phyloP scores from a whole-genome alignment of 768 basidiomycete species.

The Mycena chlorophos region DNA sequence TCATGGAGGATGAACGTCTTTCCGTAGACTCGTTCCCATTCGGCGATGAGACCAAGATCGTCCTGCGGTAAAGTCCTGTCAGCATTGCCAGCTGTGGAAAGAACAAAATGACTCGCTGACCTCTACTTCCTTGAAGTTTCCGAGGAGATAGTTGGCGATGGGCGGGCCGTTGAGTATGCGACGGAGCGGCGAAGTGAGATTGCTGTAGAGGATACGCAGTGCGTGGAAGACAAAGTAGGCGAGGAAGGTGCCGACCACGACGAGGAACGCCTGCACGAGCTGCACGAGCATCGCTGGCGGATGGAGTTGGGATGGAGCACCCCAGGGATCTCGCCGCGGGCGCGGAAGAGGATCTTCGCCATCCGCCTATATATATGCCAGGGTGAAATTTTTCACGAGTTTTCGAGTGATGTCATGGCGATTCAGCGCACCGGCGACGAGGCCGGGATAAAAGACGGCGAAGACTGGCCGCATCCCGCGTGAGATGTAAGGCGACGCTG shows the following conservation, averaged over 20 bases:
- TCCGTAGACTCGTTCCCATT: constrained; percentile 43
- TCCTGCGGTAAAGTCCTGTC: constrained; percentile 22
- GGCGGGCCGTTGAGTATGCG: constrained; percentile 39
- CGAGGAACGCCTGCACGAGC: constrained; percentile 1
- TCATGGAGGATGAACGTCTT: constrained; percentile 31
- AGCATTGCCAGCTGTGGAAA: neutral
- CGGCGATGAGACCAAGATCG: constrained; percentile 25
- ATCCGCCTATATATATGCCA: too few relatives aligned
- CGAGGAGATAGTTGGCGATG: constrained; percentile 33
- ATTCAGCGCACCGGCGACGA: too few relatives aligned
- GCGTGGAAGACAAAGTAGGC: constrained; percentile 20
- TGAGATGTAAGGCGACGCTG: too few relatives aligned
- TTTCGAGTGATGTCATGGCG: too few relatives aligned
- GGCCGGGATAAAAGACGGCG: too few relatives aligned
- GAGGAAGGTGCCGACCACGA: neutral
- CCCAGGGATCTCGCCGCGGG: too few relatives aligned
- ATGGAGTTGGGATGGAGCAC: too few relatives aligned
- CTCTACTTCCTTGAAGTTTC: constrained; percentile 31
- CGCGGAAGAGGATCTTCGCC: too few relatives aligned
- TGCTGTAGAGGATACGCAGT: constrained; percentile 9
- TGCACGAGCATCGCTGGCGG: too few relatives aligned
- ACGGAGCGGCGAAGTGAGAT: constrained; percentile 26
- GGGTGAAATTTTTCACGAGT: too few relatives aligned
- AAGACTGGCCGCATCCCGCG: too few relatives aligned
- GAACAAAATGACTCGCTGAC: constrained; percentile 2